These are phyloP conservation scores for Pseudoscleropodium purum DNA, from an alignment of 225 moss, liverwort and hornwort genomes.

Conservation along the genomic window DNA sequence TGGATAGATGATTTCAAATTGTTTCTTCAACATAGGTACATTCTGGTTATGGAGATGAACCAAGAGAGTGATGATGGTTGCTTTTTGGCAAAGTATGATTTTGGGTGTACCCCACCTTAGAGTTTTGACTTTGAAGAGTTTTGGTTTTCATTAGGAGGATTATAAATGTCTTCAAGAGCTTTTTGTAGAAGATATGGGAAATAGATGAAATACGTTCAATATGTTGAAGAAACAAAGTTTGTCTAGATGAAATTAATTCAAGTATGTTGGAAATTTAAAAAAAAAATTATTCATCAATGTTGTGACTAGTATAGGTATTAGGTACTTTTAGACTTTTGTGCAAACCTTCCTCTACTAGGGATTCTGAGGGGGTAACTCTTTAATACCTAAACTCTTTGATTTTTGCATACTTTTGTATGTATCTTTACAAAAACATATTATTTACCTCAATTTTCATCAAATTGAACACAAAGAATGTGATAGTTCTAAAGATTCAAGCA, in stretches of 20 bases:
- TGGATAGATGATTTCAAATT: not conserved
- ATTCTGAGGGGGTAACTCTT: accelerated
- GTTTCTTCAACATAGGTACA: accelerated
- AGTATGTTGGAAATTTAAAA: not conserved
- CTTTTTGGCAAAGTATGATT: accelerated
- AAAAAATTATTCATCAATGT: not conserved
- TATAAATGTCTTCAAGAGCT: not conserved
- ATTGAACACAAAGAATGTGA: accelerated
- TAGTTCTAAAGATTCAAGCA: accelerated
- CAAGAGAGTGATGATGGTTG: accelerated
- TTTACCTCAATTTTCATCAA: not conserved
- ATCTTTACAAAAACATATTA: not conserved
- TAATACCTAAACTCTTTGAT: not conserved
- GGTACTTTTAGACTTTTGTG: not conserved
- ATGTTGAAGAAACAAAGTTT: not conserved
- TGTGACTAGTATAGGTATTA: not conserved
- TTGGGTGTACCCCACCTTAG: accelerated
- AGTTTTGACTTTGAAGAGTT: not conserved
- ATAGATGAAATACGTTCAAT: not conserved
- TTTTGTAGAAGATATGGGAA: accelerated
- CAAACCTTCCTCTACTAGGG: accelerated
- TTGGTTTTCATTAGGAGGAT: not conserved
- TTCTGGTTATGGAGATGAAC: not conserved
- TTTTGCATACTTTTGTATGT: not conserved
- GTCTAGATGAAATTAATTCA: not conserved